Evolutionary conservation across 2,329 filamentous ascomycete species (phyloP).

Genomic region (Pseudopithomyces maydicus): DNA sequence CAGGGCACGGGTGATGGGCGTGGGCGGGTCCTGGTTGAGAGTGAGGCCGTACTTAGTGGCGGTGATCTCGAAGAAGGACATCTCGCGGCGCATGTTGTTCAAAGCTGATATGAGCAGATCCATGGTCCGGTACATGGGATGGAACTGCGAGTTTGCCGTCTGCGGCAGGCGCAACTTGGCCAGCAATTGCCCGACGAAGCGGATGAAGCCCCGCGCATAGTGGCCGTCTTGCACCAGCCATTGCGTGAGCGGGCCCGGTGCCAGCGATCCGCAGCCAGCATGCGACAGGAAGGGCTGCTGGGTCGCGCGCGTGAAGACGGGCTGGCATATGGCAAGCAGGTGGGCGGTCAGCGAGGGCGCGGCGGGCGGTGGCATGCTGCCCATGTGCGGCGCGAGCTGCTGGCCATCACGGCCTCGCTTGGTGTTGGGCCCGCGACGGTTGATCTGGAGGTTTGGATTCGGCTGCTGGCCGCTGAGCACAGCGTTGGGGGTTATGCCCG

Average conservation of each 20-base stretch:
- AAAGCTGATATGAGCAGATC: constrained; percentile 68
- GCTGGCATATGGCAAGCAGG: constrained; percentile 57
- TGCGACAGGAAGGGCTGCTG: constrained; percentile 69
- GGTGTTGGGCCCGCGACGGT: constrained; percentile 49
- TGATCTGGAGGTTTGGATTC: constrained; percentile 54
- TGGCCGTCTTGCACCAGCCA: constrained; percentile 77
- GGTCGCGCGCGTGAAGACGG: constrained; percentile 61
- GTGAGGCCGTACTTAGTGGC: constrained; percentile 64
- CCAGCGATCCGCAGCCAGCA: constrained; percentile 66
- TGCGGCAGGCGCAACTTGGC: constrained; percentile 63
- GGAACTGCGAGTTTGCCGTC: constrained; percentile 48
- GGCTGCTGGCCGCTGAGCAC: constrained; percentile 54
- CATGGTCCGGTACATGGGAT: constrained; percentile 62
- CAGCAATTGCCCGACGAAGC: constrained; percentile 69
- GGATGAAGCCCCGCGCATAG: constrained; percentile 72
- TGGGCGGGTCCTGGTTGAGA: constrained; percentile 52
- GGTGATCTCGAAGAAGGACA: constrained; percentile 70
- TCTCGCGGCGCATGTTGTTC: constrained; percentile 69
- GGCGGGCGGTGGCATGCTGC: constrained; percentile 21
- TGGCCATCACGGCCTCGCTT: constrained; percentile 46
- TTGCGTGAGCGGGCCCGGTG: constrained; percentile 60
- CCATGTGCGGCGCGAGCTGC: constrained; percentile 38
- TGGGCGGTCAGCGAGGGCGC: constrained; percentile 61
- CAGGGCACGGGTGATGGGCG: constrained; percentile 58
- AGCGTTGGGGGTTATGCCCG: constrained; percentile 23